These are phyloP conservation scores for Boletus rubroflammeus DNA, from an alignment of 768 basidiomycete species.

Conservation along the genomic window DNA sequence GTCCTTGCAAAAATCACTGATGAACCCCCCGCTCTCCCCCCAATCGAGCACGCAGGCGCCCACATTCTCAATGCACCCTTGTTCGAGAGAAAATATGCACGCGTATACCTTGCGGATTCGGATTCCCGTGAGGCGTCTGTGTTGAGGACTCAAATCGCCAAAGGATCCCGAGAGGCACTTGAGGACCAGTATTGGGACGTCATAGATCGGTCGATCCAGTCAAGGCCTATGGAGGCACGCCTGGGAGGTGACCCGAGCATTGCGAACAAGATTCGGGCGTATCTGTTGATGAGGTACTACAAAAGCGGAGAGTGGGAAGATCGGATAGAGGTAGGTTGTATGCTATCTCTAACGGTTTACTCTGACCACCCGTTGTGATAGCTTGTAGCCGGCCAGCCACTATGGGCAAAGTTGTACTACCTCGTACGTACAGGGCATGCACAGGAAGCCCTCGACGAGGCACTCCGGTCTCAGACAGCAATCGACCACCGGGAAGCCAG, in stretches of 20 bases:
- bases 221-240: conserved; percentile 76
- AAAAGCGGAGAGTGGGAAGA: conserved; percentile 82
- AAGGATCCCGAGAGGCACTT: conserved; percentile 74
- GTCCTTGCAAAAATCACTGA: conserved; percentile 71
- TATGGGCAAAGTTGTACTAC: conserved; percentile 95
- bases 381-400: conserved; percentile 80
- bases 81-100: conserved; percentile 79
- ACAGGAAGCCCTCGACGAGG: conserved; percentile 77
- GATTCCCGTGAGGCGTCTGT: conserved; percentile 63
- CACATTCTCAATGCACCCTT: conserved; percentile 79
- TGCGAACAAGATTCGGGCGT: conserved; percentile 86
- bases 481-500: conserved; percentile 76
- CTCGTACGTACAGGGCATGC: conserved; percentile 83
- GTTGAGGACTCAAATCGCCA: conserved; percentile 70
- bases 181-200: conserved; percentile 89
- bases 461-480: conserved; percentile 62
- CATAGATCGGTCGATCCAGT: conserved; percentile 77
- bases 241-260: conserved; percentile 91
- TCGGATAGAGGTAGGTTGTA: conserved; percentile 70
- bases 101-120: conserved; percentile 64
- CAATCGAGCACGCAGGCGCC: conserved; percentile 73
- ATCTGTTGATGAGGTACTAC: conserved; percentile 77
- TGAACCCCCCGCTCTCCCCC: conserved; percentile 73
- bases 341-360: not conserved
- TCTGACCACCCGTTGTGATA: conserved; percentile 29